A percentile compares a stretch with the other conserved stretches of the same genome.
Evolutionary conservation across 73 alveolate genomes (phyloP).

Genomic region (Paramecium octaurelia): DNA sequence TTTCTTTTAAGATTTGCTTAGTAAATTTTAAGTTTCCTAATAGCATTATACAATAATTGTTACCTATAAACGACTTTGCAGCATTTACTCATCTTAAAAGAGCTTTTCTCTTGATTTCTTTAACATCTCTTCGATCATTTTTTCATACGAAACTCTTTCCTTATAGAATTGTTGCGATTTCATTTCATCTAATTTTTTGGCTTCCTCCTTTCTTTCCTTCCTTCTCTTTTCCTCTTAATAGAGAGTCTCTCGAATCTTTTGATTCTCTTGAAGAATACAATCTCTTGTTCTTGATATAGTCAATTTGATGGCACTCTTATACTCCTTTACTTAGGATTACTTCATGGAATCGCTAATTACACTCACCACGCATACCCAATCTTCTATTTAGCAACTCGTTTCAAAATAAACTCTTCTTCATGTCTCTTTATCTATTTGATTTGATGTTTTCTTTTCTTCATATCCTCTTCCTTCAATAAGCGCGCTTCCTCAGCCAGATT

Average conservation of each 20-base stretch:
- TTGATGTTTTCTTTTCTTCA: neutral
- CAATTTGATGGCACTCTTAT: neutral
- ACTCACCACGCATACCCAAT: neutral
- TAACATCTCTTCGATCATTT: neutral
- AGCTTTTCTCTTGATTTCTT: neutral
- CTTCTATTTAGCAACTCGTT: neutral
- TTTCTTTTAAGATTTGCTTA: neutral
- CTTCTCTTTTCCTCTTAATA: neutral
- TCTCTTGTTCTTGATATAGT: neutral
- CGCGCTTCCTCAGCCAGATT: neutral
- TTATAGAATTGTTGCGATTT: neutral
- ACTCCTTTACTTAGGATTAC: constrained; percentile 14
- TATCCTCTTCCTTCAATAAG: neutral
- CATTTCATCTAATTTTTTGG: neutral
- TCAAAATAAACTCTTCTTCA: neutral
- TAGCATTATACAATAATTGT: neutral
- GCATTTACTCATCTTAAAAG: neutral
- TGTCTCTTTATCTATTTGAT: neutral
- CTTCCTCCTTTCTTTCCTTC: neutral
- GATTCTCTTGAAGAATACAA: neutral
- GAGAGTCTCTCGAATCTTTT: neutral
- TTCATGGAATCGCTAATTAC: neutral
- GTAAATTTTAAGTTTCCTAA: neutral
- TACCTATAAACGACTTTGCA: neutral
- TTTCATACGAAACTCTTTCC: neutral